phyloP scores from a whole-genome alignment of 179 eudicot genomes.

The Gypsophila paniculata region DNA sequence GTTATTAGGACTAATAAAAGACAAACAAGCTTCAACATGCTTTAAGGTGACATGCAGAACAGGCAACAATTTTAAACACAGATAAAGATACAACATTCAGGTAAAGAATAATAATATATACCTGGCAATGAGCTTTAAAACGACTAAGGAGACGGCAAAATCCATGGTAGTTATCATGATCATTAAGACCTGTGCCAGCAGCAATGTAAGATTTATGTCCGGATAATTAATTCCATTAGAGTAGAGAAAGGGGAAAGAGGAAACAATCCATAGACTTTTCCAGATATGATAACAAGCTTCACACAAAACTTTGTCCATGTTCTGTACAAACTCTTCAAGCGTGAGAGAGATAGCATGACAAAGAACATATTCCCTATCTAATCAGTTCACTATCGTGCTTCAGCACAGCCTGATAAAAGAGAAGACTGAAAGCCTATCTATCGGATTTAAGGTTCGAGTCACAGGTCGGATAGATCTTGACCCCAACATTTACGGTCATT shows the following conservation, averaged over 20 bases:
- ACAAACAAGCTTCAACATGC: conserved; percentile 6
- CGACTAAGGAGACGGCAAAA: conserved; percentile 96
- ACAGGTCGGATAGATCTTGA: too few relatives aligned
- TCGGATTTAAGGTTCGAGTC: too few relatives aligned
- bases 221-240: not conserved
- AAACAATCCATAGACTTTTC: not conserved
- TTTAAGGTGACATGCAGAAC: not conserved
- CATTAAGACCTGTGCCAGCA: conserved; percentile 67
- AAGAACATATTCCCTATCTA: not conserved
- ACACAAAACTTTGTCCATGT: not conserved
- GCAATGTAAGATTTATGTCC: conserved; percentile 1
- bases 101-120: conserved; percentile 17
- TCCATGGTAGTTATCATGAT: conserved; percentile 92
- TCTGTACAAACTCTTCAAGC: not conserved
- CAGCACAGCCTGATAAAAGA: too few relatives aligned
- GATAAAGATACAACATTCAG: not conserved
- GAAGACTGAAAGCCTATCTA: too few relatives aligned
- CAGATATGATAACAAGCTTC: not conserved
- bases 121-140: conserved; percentile 83
- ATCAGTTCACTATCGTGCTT: not conserved
- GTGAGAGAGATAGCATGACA: not conserved
- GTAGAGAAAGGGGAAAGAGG: not conserved
- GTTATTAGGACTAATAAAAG: not conserved
- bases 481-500: too few relatives aligned
- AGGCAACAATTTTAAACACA: not conserved